Evolutionary conservation across 176 grass and related monocot species (phyloP).

Genomic region (Tillandsia leiboldiana): DNA sequence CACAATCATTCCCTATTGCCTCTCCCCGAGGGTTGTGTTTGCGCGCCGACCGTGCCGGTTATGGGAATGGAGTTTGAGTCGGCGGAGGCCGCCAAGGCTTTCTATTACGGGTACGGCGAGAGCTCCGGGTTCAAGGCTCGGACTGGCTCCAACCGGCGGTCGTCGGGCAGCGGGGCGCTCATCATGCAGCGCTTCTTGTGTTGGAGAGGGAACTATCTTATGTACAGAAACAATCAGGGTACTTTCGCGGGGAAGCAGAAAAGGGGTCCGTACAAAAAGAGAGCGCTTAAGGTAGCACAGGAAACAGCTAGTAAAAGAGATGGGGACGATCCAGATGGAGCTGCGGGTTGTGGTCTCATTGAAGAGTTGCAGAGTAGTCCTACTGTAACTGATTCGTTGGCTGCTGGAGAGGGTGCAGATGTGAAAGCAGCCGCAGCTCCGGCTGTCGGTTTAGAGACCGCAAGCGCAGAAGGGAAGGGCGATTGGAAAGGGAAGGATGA

Average conservation of each 20-base stretch:
- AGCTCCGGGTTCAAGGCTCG: constrained; percentile 52
- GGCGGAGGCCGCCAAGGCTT: constrained; percentile 53
- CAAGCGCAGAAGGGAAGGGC: constrained; percentile 5
- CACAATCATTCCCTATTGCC: constrained; percentile 53
- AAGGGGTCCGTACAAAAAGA: constrained; percentile 30
- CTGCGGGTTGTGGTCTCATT: neutral
- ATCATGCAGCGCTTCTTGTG: constrained; percentile 86
- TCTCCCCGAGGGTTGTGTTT: constrained; percentile 1
- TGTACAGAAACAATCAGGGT: constrained; percentile 20
- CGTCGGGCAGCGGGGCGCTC: constrained; percentile 31
- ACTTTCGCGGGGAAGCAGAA: constrained; percentile 20
- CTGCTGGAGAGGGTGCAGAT: neutral
- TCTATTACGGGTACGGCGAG: constrained; percentile 54
- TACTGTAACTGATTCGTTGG: neutral
- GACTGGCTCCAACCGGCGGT: constrained; percentile 51
- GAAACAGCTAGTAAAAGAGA: constrained; percentile 16
- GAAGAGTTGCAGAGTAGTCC: constrained; percentile 6
- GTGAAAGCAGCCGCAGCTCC: neutral
- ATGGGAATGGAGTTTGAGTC: constrained; percentile 80
- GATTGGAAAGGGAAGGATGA: constrained; percentile 8
- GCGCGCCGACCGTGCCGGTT: constrained; percentile 9
- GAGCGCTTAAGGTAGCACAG: constrained; percentile 14
- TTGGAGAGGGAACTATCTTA: constrained; percentile 36
- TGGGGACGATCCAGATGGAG: constrained; percentile 12
- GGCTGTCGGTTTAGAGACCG: neutral